Evolutionary conservation across 2,329 filamentous ascomycete species (phyloP).

Genomic region (Colletotrichum somersetense): DNA sequence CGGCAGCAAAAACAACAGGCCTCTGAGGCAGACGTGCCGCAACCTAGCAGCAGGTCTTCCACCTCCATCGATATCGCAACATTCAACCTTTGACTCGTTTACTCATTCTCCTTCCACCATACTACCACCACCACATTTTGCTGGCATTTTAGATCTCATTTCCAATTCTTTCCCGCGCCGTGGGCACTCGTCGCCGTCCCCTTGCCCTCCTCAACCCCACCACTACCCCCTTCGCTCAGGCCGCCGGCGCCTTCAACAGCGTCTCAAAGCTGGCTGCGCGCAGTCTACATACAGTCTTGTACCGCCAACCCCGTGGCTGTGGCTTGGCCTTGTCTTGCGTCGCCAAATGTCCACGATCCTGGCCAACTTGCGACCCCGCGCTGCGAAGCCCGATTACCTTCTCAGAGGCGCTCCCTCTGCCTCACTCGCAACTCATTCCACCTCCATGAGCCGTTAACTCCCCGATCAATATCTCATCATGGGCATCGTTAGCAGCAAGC

Average conservation of each 20-base stretch:
- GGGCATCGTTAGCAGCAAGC: conserved; percentile 92
- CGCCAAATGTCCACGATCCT: conserved; percentile 42
- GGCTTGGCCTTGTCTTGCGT: conserved; percentile 40
- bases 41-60: conserved; percentile 27
- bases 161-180: background rate
- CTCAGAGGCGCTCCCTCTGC: conserved; percentile 21
- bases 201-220: background rate
- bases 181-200: conserved; percentile 7
- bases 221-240: conserved; percentile 25
- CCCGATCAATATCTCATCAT: conserved; percentile 66
- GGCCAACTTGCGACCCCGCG: conserved; percentile 40
- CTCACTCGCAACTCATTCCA: conserved; percentile 18
- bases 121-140: conserved; percentile 26
- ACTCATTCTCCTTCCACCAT: conserved; percentile 20
- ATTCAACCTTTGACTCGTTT: conserved; percentile 34
- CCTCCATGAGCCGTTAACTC: conserved; percentile 35
- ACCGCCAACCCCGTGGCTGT: conserved; percentile 35
- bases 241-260: conserved; percentile 24
- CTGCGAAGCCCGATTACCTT: conserved; percentile 37
- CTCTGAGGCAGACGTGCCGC: conserved; percentile 40
- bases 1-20: conserved; percentile 27
- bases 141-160: conserved; percentile 29
- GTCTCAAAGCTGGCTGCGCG: conserved; percentile 33
- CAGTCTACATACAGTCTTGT: conserved; percentile 35
- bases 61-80: conserved; percentile 39